A percentile compares a stretch with the other conserved stretches of the same genome.
Conservation (phyloP, 495 filamentous ascomycete genomes). For the Daldinia caldariorum region DNA sequence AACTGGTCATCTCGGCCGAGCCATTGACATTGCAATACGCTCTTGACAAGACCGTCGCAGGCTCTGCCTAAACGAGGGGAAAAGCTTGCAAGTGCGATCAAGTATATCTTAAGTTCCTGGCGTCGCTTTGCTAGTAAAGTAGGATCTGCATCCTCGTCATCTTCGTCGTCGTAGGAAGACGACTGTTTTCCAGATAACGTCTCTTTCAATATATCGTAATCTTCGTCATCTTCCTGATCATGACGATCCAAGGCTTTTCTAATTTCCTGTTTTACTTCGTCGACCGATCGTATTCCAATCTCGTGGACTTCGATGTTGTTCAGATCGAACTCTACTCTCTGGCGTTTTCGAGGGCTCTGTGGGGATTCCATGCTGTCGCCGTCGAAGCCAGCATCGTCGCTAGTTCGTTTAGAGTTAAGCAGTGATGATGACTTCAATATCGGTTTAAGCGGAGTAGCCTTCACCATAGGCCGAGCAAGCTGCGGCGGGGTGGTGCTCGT, state of each 20-base stretch:
- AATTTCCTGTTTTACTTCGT: constrained; percentile 76
- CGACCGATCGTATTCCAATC: constrained; percentile 54
- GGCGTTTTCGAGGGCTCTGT: constrained; percentile 57
- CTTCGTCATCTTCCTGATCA: constrained; percentile 71
- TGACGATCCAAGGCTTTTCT: constrained; percentile 75
- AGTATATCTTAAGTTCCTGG: constrained; percentile 72
- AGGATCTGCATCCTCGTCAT: constrained; percentile 31
- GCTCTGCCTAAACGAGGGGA: constrained; percentile 72
- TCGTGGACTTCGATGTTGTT: constrained; percentile 72
- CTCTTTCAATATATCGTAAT: constrained; percentile 77
- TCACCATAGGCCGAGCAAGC: constrained; percentile 32
- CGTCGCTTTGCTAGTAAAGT: constrained; percentile 57
- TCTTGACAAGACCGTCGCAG: constrained; percentile 77
- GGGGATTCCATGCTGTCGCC: constrained; percentile 51
- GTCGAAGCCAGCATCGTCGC: constrained; percentile 54
- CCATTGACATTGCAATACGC: constrained; percentile 81
- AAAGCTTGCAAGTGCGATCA: constrained; percentile 80
- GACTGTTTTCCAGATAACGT: constrained; percentile 50
- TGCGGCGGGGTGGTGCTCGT: constrained; percentile 44
- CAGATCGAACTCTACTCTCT: constrained; percentile 77
- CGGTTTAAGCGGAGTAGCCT: constrained; percentile 53
- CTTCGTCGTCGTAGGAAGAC: constrained; percentile 41
- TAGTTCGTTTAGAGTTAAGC: constrained; percentile 50
- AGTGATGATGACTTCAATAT: constrained; percentile 56
- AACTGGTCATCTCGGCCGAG: constrained; percentile 84